A percentile compares a stretch with the other conserved stretches of the same genome.
Conservation (phyloP, 1,139 yeast species). For the Magnusiomyces tetraspermus region DNA sequence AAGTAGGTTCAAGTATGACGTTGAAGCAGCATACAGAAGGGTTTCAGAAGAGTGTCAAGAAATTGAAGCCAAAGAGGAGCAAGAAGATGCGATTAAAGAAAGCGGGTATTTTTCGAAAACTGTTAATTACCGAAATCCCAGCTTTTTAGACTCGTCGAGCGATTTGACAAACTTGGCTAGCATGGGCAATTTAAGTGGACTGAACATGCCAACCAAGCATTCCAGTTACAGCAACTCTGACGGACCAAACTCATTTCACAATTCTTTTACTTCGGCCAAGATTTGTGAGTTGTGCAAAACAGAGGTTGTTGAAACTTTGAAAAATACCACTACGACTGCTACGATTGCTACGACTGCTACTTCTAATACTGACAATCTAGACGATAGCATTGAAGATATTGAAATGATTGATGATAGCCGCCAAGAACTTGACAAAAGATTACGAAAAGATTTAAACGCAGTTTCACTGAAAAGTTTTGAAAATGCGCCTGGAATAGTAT, state of each 20-base stretch:
- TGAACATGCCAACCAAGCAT: no score
- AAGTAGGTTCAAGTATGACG: background rate
- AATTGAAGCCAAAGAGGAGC: background rate
- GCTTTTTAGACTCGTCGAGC: no score
- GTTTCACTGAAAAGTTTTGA: background rate
- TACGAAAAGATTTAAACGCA: background rate
- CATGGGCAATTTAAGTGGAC: no score
- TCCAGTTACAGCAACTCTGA: background rate
- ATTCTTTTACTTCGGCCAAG: background rate
- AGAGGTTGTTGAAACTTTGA: background rate
- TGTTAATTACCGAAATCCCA: no score
- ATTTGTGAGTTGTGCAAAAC: background rate
- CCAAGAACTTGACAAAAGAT: background rate
- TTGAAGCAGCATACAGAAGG: background rate
- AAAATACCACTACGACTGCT: background rate
- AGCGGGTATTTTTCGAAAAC: background rate
- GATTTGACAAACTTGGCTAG: no score
- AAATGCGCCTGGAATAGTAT: background rate
- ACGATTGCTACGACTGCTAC: no score
- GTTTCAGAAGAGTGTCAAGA: background rate
- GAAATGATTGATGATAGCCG: background rate
- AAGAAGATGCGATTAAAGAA: background rate
- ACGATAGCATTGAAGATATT: no score
- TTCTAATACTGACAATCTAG: no score
- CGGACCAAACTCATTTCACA: background rate